Evolutionary conservation across 129 eudicot genomes (phyloP).

Genomic region (Arctium minus): DNA sequence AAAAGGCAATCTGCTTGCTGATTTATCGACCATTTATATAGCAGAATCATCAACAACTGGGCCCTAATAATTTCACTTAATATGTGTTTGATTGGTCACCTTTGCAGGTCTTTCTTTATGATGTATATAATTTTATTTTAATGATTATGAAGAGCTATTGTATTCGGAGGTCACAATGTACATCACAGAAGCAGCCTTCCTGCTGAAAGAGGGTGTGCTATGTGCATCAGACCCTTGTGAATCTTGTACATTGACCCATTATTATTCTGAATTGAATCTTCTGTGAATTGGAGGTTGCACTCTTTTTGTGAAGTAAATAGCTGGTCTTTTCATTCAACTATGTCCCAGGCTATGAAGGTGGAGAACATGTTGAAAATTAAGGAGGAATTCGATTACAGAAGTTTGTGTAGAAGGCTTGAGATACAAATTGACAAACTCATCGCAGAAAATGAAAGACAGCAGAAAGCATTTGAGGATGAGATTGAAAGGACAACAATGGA

Average conservation of each 20-base stretch:
- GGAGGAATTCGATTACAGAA: slow-evolving; percentile 93
- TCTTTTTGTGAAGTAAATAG: neutral
- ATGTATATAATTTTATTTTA: neutral
- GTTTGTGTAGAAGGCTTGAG: slow-evolving; percentile 78
- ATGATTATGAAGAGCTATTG: neutral
- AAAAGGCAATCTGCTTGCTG: neutral
- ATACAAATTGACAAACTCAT: slow-evolving; percentile 74
- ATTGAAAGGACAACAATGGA: slow-evolving; percentile 63
- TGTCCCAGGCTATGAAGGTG: slow-evolving; percentile 86
- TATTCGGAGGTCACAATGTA: neutral
- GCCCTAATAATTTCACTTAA: neutral
- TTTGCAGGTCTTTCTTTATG: neutral
- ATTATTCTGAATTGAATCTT: neutral
- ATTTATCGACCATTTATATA: neutral
- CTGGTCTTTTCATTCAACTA: neutral
- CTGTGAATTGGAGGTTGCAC: neutral
- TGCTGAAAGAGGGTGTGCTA: neutral
- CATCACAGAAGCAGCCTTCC: neutral
- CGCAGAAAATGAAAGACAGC: slow-evolving; percentile 79
- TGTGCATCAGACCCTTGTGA: neutral
- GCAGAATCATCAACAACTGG: neutral
- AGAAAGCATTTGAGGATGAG: slow-evolving; percentile 73
- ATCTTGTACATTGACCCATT: neutral
- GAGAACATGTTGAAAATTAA: slow-evolving; percentile 89
- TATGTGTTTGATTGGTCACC: neutral